Evolutionary conservation across 768 basidiomycete genomes (phyloP).

Genomic region (Boletus sp.): DNA sequence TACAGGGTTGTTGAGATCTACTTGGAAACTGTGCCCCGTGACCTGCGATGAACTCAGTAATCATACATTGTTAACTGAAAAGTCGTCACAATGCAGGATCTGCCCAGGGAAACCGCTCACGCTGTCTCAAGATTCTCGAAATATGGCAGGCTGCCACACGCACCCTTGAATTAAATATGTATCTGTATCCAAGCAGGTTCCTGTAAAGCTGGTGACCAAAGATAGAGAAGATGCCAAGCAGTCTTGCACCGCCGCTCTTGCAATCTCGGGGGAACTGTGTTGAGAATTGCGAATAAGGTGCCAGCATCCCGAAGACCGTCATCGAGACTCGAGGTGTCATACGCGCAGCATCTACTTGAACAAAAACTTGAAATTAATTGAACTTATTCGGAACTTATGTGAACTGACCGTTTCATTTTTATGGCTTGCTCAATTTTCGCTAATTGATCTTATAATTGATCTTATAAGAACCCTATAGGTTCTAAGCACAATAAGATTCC

Average conservation of each 20-base stretch:
- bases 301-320: too few species aligned
- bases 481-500: too few species aligned
- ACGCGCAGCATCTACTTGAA: too few species aligned
- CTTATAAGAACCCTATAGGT: too few species aligned
- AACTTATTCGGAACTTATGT: too few species aligned
- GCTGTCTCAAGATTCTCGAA: not conserved
- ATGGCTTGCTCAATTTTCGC: too few species aligned
- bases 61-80: not conserved
- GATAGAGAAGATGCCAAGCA: not conserved
- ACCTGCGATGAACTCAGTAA: not conserved
- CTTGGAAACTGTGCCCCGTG: not conserved
- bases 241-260: not conserved
- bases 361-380: too few species aligned
- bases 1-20: not conserved
- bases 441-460: too few species aligned
- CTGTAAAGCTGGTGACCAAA: not conserved
- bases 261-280: too few species aligned
- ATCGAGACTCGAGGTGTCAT: too few species aligned
- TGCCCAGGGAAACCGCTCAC: slow-evolving; percentile 3
- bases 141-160: not conserved
- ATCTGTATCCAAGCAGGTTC: not conserved
- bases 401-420: too few species aligned
- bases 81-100: not conserved
- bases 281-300: too few species aligned
- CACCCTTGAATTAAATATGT: not conserved